Evolutionary conservation across 768 basidiomycete species (phyloP), one percentile per base, ranked within the genome.

Genomic region (Collybia sordida): DNA sequence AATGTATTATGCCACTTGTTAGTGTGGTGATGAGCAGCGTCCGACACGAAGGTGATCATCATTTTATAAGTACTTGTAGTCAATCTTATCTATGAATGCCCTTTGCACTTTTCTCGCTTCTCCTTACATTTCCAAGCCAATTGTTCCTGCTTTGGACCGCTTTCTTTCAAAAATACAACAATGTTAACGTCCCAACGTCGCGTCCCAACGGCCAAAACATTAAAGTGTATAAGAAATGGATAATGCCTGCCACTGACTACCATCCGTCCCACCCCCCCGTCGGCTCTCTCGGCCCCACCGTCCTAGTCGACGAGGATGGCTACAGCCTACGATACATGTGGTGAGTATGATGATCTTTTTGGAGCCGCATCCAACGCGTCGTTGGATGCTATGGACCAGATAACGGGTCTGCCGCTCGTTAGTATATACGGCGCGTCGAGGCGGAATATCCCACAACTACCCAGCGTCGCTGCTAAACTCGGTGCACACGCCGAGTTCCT

Each of bases 401-500:
- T 36, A 18, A 8, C 14, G 12, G 21, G 19, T 12, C 34, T 23
- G 17, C 44, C 44, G 3, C 14, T 45, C 21, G 19, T 36, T 31
- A 22, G 44, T 23, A 43, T 70, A 44, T 71, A 66, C 60, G 54
- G 56, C 45, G 59, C 60, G 21, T 60, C 62, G 12, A 50, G 43
- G 14, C 55, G 64, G 35, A 59, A 70, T 24, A 53, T 68, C 23
- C 31, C 54, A 8, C 53, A 49, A 24, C 55, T 67, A 45, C 59
- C 56, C 39, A 39, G 59, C 34, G 54, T 59, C 15, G 69, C 69
- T 3, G 57, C 59, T 8, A 51, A 45, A 34, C 46, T 57, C 14
- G 68, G 66, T 12, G 52, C 71, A 6, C 57, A 65, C 50, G 58
- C 65, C 18, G 62, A 60, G 14, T 44, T 66, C 21, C 47, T 68